These are phyloP conservation scores for Pichia phayaonensis DNA, from an alignment of 805 yeast genomes.

Conservation along the genomic window DNA sequence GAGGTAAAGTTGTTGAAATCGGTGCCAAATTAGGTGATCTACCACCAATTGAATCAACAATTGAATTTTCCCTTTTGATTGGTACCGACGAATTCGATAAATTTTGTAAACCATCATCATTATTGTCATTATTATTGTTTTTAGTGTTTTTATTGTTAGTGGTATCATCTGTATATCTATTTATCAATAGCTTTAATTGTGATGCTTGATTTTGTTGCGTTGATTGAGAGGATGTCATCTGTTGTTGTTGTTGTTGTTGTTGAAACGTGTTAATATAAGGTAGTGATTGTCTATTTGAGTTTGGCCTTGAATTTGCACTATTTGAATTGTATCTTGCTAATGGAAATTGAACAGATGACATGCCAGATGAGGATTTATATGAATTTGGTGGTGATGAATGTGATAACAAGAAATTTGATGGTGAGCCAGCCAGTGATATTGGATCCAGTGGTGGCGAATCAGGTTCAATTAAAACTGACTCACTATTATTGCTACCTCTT, in stretches of 20 bases:
- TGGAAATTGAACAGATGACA: conserved; percentile 8
- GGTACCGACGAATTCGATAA: conserved; percentile 1
- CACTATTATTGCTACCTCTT: neutral
- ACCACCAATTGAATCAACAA: conserved; percentile 23
- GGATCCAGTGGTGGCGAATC: conserved; percentile 49
- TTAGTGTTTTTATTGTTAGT: neutral
- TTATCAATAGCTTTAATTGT: conserved; percentile 1
- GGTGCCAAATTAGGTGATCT: conserved; percentile 30
- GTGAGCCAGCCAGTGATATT: conserved; percentile 45
- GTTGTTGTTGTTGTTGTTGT: neutral
- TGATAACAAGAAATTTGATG: conserved; percentile 47
- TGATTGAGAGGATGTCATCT: neutral
- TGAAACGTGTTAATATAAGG: neutral
- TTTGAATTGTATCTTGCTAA: neutral
- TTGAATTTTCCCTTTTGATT: conserved; percentile 18
- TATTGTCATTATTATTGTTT: neutral
- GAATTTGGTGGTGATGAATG: conserved; percentile 45
- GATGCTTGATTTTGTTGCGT: neutral
- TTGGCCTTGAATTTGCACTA: neutral
- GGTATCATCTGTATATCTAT: neutral
- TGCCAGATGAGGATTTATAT: conserved; percentile 21
- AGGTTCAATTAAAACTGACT: conserved; percentile 24
- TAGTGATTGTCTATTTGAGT: conserved; percentile 3
- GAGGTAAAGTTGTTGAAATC: conserved; percentile 28
- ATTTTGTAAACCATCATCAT: neutral